Evolutionary conservation across 768 basidiomycete species (phyloP), one percentile per base, ranked within the genome.

Genomic region (Trametes meyenii): DNA sequence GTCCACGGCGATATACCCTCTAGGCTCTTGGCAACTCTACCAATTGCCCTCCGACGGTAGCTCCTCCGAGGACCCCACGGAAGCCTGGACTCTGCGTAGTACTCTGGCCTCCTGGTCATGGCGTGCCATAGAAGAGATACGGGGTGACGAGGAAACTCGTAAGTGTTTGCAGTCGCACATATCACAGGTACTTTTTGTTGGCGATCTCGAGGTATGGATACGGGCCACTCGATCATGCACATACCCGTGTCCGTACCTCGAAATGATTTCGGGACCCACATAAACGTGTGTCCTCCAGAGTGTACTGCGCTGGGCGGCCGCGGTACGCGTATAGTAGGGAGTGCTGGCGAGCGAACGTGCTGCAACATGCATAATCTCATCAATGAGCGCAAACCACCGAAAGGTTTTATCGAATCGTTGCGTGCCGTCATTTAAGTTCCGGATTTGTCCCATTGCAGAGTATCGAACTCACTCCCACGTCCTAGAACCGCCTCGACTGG

Each of bases 81-180:
- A 90, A 64, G 78, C 83, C 48, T 94, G 91, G 91, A 77, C 69
- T 24, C 71, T 89, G 48, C 84, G 92, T 19, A 81, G 78, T 55
- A 81, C 81, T 8, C 76, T 93, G 29, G 85, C 88, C 2, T 83
- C 81, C 46, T 94, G 92, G 92, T 81, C 85, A 43, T 93, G 91
- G 90, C 81, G 86, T 66, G 81, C 84, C 2, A 82, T 92, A n/a
- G 80, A 83, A 6, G 88, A 88, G 68, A 80, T 92, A 48, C 85
- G 84, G 70, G 87, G 90, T 51, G 88, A 91, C 60, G 66, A 66
- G 23, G 67, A 69, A 13, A 50, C 54, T 67, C 79, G 89, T 89
- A 63, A 75, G 78, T 59, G 8, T 13, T 7, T 17, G 4, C 29
- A 33, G 8, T 33, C 8, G 8, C 8, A 8, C 29, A 33, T 3